Conservation (phyloP, 805 yeast genomes). For the Starmerella apis region DNA sequence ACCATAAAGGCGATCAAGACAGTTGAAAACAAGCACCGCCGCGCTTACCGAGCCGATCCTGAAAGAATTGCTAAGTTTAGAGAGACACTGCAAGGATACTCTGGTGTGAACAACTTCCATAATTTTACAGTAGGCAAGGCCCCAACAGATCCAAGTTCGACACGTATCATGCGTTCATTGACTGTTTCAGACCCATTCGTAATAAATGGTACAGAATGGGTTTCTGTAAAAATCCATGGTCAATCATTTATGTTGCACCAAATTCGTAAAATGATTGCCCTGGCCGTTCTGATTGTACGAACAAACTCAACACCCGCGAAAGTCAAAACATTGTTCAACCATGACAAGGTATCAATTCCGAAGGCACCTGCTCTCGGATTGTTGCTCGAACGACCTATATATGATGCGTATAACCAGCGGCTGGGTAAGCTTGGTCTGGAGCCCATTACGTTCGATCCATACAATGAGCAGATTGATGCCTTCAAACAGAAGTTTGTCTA, state of each 20-base stretch:
- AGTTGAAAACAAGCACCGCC: constrained; percentile 56
- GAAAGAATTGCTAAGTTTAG: constrained; percentile 56
- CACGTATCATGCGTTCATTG: constrained; percentile 68
- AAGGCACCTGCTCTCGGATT: constrained; percentile 96
- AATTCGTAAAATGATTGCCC: constrained; percentile 94
- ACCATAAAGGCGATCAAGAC: constrained; percentile 43
- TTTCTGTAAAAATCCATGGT: constrained; percentile 90
- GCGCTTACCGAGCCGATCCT: constrained; percentile 53
- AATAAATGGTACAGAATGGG: constrained; percentile 92
- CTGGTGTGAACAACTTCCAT: constrained; percentile 88
- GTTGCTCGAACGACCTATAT: constrained; percentile 82
- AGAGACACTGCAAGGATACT: constrained; percentile 57
- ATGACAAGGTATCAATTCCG: constrained; percentile 74
- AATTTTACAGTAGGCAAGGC: constrained; percentile 75
- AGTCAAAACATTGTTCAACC: constrained; percentile 65
- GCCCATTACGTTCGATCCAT: constrained; percentile 56
- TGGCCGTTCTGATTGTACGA: constrained; percentile 79
- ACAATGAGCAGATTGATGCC: constrained; percentile 59
- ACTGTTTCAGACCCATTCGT: constrained; percentile 80
- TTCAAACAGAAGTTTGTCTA: constrained; percentile 84
- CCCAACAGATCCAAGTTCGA: constrained; percentile 75
- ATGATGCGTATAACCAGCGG: constrained; percentile 68
- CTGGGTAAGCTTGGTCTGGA: constrained; percentile 69
- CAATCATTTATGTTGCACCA: constrained; percentile 98
- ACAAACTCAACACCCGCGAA: constrained; percentile 74